Base-by-base conservation (phyloP, 2,329 filamentous ascomycete genomes). In the Cytospora schulzeri region DNA sequence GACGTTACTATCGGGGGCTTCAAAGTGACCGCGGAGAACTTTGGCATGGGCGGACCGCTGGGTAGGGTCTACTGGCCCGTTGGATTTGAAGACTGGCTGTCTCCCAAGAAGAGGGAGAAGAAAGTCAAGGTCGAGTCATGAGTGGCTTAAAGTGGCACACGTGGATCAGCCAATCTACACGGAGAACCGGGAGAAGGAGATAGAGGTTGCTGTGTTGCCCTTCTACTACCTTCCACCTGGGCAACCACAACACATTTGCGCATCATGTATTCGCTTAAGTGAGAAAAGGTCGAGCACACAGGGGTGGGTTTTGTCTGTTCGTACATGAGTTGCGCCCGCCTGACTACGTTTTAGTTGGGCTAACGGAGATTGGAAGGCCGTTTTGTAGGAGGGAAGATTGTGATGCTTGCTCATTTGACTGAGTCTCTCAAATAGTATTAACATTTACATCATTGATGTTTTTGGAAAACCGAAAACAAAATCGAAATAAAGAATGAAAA, bases 31-130 rank as follows among this genome's bases (percentile, higher is more conserved):
- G 83, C 88, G 0, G 85, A 90, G 7, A 91, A 96, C 22, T 79
- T 95, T 15, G 88, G 87, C 2, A 97, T 97, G 93, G 94, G 94
- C 48, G 94, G 94, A 0, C 86, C 89, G 0, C 83, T 94, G 29
- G 82, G 88, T 57, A 82, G 93, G 51, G 94, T 97, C 0, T 97
- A 96, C 74, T 97, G 94, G 93, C 93, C 93, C 0, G 82, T 87
- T 1, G 91, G 91, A 0, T 92, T 93, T 87, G 93, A 97, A 74
- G 91, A 96, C 67, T 97, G 93, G 92, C 78, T 97, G 26, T 83
- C 88, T 62, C 92, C 93, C 0, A 88, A 85, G 76, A 97, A 96
- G 79, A 84, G 87, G 63, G 84, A 89, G 68, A 75, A 86, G 26
- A 88, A 85, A 71, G 50, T 17, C 74, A 88, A 78, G 76, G 83